A percentile compares a stretch with the other conserved stretches of the same genome.
These are phyloP conservation scores for Monosporascus sp. DNA, from an alignment of 2,329 filamentous ascomycete species.

Conservation along the genomic window DNA sequence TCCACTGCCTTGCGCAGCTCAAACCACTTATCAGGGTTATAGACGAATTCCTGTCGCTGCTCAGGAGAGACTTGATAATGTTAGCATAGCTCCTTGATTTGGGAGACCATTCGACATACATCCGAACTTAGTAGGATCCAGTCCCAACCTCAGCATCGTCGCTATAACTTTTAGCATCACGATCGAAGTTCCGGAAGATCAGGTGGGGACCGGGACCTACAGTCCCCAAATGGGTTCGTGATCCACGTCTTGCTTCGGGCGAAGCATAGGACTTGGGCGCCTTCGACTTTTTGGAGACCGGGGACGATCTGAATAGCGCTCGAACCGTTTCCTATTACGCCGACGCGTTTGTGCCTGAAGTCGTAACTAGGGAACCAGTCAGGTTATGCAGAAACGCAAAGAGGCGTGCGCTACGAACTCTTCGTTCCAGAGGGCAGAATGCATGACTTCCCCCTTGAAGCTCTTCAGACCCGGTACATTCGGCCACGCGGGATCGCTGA, in stretches of 20 bases:
- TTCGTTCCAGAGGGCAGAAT: constrained; percentile 41
- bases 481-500: constrained; percentile 39
- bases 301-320: constrained; percentile 50
- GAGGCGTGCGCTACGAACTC: constrained; percentile 16
- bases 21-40: constrained; percentile 31
- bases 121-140: constrained; percentile 31
- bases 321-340: constrained; percentile 47
- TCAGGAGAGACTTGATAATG: constrained; percentile 29
- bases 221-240: constrained; percentile 39
- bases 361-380: constrained; percentile 31
- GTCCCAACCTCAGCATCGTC: constrained; percentile 35
- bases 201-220: constrained; percentile 6
- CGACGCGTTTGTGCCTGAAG: constrained; percentile 41
- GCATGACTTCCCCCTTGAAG: constrained; percentile 38
- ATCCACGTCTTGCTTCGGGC: constrained; percentile 47
- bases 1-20: constrained; percentile 40
- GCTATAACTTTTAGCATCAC: constrained; percentile 9
- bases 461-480: constrained; percentile 34
- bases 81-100: neutral
- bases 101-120: constrained; percentile 26
- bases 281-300: constrained; percentile 37
- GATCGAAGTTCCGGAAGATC: neutral
- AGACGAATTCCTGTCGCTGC: constrained; percentile 30
- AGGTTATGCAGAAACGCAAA: neutral
- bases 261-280: constrained; percentile 37